Base-by-base conservation (phyloP, 257 asterid species). In the Paulownia fortunei region DNA sequence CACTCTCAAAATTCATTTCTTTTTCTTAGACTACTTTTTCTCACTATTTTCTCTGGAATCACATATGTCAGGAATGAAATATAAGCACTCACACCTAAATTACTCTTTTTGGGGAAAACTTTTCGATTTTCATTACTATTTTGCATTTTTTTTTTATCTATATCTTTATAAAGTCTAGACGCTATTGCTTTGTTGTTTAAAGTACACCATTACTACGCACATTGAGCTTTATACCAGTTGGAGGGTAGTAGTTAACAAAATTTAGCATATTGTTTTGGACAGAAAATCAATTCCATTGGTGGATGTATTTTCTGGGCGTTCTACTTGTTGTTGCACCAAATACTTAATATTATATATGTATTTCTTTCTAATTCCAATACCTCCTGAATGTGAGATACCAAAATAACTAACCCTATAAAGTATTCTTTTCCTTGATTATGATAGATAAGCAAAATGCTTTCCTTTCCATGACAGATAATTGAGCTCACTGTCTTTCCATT, bases 401-500 rank as follows among this genome's bases (percentile, higher is more conserved):
- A 60, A 60, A 32, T 60, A 21, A 60, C 19, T 15, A 27, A 26
- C 21, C 13, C 16, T 60, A 32, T 15, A 15, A 51, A 51, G 24
- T 16, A 23, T 30, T 23, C 13, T 23, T 56, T 21, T 56, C 12
- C 49, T 34, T 27, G 21, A 59, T 41, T 8, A 5, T 73, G 10
- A 19, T 21, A 8, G 36, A 5, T 5, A 39, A 37, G 21, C 42
- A 46, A 41, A 72, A 16, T 23, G 30, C 30, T 73, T 58, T 15
- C 13, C 18, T 44, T n/a, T 23, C 21, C 18, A 23, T 21, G 11
- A 39, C 32, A 19, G 32, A 54, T 12, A 13, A n/a, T 36, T 54
- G 11, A 58, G 56, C 41, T 78, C 62, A 63, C 44, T 10, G 2
- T 52, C n/a, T n/a, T 27, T 83, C 73, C 16, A 13, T 61, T 41